Evolutionary conservation across 202 grass and related monocot species (phyloP).

Genomic region (Panicum virgatum): DNA sequence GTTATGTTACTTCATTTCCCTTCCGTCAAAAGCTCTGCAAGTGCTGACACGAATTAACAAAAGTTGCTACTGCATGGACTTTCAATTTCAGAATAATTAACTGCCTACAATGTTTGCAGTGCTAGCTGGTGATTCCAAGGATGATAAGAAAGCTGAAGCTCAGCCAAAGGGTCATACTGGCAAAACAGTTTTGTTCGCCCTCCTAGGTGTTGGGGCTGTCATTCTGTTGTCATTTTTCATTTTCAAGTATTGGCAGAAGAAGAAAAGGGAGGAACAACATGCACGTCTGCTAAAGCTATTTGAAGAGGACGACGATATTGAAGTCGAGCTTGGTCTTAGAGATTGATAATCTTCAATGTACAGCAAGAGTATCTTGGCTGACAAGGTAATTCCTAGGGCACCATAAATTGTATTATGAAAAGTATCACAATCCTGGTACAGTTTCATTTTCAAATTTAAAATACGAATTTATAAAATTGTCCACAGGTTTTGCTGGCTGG

Average conservation of each 20-base stretch:
- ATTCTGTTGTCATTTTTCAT: slow-evolving; percentile 68
- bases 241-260: slow-evolving; percentile 99
- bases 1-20: neutral
- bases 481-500: slow-evolving; percentile 44
- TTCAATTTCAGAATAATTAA: slow-evolving; percentile 33
- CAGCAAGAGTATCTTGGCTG: slow-evolving; percentile 56
- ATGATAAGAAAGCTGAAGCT: slow-evolving; percentile 57
- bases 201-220: slow-evolving; percentile 56
- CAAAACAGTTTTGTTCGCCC: slow-evolving; percentile 57
- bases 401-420: neutral
- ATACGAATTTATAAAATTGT: neutral
- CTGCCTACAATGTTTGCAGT: slow-evolving; percentile 47
- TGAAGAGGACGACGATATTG: slow-evolving; percentile 95
- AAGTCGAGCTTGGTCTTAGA: slow-evolving; percentile 87
- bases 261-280: slow-evolving; percentile 96
- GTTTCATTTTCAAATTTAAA: neutral
- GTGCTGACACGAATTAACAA: neutral
- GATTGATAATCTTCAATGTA: slow-evolving; percentile 60
- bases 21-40: neutral
- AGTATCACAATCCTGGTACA: neutral
- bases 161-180: slow-evolving; percentile 67
- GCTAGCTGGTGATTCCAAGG: slow-evolving; percentile 61
- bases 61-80: neutral
- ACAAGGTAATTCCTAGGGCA: slow-evolving; percentile 45
- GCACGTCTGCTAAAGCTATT: slow-evolving; percentile 95